Evolutionary conservation across 257 asterid species (phyloP).

Genomic region (Parsonsia alboflavescens): DNA sequence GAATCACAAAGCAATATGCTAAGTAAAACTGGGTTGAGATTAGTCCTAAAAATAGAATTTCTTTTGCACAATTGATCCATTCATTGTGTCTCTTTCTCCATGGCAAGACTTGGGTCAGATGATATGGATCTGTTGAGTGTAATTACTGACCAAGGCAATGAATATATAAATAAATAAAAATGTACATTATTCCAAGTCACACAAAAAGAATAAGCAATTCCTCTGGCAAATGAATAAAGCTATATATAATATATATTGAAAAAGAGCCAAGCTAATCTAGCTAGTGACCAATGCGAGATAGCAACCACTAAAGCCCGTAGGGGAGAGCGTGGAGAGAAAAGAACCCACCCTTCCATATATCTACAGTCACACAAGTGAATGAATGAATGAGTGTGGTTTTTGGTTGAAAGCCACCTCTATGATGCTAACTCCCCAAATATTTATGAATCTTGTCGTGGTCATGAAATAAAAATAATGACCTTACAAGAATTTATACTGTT

Average conservation of each 20-base stretch:
- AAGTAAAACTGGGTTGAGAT: not conserved
- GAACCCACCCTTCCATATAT: not conserved
- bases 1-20: too few species aligned
- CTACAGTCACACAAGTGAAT: conserved; percentile 4
- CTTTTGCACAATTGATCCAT: not conserved
- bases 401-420: not conserved
- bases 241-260: not conserved
- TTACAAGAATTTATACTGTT: too few species aligned
- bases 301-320: conserved; percentile 1
- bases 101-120: not conserved
- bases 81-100: not conserved
- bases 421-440: not conserved
- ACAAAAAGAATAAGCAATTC: not conserved
- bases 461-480: too few species aligned
- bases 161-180: not conserved
- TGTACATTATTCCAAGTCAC: not conserved
- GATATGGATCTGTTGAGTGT: too few species aligned
- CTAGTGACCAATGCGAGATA: not conserved
- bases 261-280: not conserved
- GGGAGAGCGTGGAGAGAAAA: too few species aligned
- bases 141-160: too few species aligned
- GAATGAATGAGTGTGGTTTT: not conserved
- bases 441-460: too few species aligned
- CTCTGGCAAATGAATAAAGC: not conserved
- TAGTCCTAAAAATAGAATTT: not conserved